A percentile compares a stretch with the other conserved stretches of the same genome.
phyloP scores from a whole-genome alignment of 1,284 basidiomycete species.

The Ganoderma lingzhi region DNA sequence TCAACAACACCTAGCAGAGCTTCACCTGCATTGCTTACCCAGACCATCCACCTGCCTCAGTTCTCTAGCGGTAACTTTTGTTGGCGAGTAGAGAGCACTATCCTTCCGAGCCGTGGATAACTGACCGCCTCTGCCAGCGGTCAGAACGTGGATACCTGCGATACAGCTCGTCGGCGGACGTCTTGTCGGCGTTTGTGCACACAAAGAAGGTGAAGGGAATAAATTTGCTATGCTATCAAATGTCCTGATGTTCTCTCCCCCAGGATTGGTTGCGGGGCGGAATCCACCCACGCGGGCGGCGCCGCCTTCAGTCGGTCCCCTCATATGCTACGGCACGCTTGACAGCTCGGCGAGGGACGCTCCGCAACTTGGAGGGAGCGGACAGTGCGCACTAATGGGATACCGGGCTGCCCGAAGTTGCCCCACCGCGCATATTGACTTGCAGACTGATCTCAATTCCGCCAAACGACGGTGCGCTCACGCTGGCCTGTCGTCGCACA shows the following conservation, averaged over 20 bases:
- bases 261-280: conserved; percentile 6
- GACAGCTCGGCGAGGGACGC: conserved; percentile 5
- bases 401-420: neutral
- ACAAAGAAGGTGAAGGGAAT: conserved; percentile 14
- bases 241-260: conserved; percentile 8
- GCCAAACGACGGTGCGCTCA: conserved; percentile 6
- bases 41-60: neutral
- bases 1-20: neutral
- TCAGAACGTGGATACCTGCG: too few relatives aligned
- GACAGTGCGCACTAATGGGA: neutral
- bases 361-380: neutral
- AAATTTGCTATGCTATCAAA: conserved; percentile 10
- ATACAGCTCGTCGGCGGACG: neutral
- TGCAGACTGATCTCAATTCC: conserved; percentile 14
- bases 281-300: conserved; percentile 16
- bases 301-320: neutral
- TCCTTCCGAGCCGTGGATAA: neutral
- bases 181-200: conserved; percentile 16
- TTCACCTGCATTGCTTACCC: neutral
- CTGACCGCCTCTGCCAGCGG: neutral
- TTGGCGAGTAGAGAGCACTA: neutral
- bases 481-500: neutral
- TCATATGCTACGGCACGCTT: conserved; percentile 4
- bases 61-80: neutral
- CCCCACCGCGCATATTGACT: conserved; percentile 2